These are phyloP conservation scores for Calycina marina DNA, from an alignment of 2,329 filamentous ascomycete genomes.

Conservation along the genomic window DNA sequence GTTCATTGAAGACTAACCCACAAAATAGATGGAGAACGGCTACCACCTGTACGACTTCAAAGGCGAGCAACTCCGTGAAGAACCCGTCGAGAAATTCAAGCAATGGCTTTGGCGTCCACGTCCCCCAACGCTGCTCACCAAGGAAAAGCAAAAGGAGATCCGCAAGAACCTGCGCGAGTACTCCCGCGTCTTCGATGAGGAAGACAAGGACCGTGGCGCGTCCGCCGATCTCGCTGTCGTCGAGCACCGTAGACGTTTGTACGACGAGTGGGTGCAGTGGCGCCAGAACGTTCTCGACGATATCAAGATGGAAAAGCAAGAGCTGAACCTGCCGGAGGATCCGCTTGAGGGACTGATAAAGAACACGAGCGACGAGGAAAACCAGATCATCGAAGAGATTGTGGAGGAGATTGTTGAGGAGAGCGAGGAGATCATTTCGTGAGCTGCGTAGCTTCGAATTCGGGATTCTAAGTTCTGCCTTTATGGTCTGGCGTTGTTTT, in stretches of 20 bases:
- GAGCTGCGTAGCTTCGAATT: too few species aligned
- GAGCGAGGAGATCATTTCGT: constrained; percentile 56
- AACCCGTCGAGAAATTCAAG: constrained; percentile 93
- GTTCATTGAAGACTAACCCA: constrained; percentile 13
- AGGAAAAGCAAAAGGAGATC: constrained; percentile 94
- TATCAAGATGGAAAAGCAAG: constrained; percentile 54
- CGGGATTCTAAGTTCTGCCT: too few species aligned
- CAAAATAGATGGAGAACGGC: constrained; percentile 83
- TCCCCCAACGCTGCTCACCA: constrained; percentile 76
- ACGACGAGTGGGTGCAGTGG: constrained; percentile 86
- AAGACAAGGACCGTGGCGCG: constrained; percentile 84
- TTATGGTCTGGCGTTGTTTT: too few species aligned
- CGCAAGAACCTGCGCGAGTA: constrained; percentile 98
- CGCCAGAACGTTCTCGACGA: constrained; percentile 59
- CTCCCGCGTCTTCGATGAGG: constrained; percentile 85
- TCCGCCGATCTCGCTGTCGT: constrained; percentile 90
- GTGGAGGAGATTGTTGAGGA: constrained; percentile 68
- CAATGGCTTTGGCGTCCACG: constrained; percentile 91
- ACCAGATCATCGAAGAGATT: constrained; percentile 76
- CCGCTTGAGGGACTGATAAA: constrained; percentile 45
- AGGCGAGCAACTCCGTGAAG: constrained; percentile 76
- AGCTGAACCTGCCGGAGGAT: constrained; percentile 50
- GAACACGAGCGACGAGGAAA: constrained; percentile 50
- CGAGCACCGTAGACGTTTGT: constrained; percentile 65
- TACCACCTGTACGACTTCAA: constrained; percentile 98